Evolutionary conservation across 2,329 filamentous ascomycete genomes (phyloP), one percentile per base, ranked within the genome.

Genomic region (Chaetomium sp.): DNA sequence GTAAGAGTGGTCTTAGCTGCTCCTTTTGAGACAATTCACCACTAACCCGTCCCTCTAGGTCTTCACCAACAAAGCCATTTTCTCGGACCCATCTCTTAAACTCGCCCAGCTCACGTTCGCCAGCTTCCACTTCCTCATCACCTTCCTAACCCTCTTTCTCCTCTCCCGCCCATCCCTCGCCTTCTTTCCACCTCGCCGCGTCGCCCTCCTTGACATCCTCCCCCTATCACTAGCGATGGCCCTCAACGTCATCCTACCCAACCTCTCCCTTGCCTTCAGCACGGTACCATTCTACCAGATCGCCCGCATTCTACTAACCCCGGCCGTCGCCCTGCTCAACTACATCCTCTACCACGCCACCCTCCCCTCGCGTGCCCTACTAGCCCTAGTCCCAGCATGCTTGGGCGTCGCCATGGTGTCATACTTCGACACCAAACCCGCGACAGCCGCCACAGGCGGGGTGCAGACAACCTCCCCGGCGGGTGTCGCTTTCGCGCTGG

Each of bases 281-380:
- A 80, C 79, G 50, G 80, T 88, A 43, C 84, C 83, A 43, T 87
- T 88, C 67, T 88, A 87, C 68, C 85, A 88, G 68, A 79, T 87
- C 49, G 83, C 82, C 4, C 79, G 84, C 32, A 85, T 87, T 56
- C 73, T 87, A 10, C 76, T 87, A 34, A 87, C 85, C 1, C 85
- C 85, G 3, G 77, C 76, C 44, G 83, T 86, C 19, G 84, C 83
- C 4, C 67, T 80, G 12, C 81, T 88, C 75, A 87, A 87, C 69
- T 85, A 75, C 62, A 66, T 83, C 27, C 72, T 87, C 36, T 85
- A 86, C 70, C 70, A 74, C 59, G 72, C 78, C 33, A 79, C 73
- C 0, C 75, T 87, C 9, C 82, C 84, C 6, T 68, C 68, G 44
- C 70, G 71, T 52, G 84, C 84, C 14, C 69, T 79, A 1, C 50